A percentile compares a stretch with the other conserved stretches of the same genome.
phyloP scores from a whole-genome alignment of 2,329 filamentous ascomycete species.

The Gremmenia infestans region DNA sequence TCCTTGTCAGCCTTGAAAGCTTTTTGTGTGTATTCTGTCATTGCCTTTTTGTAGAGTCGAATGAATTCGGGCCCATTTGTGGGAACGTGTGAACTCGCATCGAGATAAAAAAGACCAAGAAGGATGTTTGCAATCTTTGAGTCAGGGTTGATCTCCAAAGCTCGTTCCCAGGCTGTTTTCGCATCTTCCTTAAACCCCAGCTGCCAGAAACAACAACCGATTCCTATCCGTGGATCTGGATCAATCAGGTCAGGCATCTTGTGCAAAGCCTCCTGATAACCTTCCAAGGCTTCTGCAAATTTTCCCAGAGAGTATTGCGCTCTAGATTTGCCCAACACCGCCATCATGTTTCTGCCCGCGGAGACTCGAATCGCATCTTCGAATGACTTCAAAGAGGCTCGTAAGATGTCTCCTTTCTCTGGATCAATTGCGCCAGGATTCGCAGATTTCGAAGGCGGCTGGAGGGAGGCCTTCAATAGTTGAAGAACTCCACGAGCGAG shows the following conservation, averaged over 20 bases:
- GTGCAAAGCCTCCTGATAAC: conserved; percentile 81
- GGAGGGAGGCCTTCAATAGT: conserved; percentile 80
- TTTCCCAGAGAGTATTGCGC: conserved; percentile 82
- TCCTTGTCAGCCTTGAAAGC: conserved; percentile 92
- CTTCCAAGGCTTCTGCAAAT: conserved; percentile 74
- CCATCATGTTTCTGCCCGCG: conserved; percentile 83
- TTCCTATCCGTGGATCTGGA: conserved; percentile 91
- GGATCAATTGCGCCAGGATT: conserved; percentile 60
- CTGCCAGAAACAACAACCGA: conserved; percentile 97
- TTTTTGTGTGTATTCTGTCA: conserved; percentile 90
- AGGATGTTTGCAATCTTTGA: conserved; percentile 90
- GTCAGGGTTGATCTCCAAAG: conserved; percentile 72
- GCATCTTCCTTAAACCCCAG: conserved; percentile 92
- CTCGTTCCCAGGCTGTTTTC: conserved; percentile 82
- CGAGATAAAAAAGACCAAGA: conserved; percentile 83
- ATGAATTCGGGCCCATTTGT: conserved; percentile 83
- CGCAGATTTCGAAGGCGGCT: conserved; percentile 64
- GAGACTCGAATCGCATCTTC: conserved; percentile 88
- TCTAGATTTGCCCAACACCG: conserved; percentile 82
- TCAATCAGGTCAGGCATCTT: conserved; percentile 86
- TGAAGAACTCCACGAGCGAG: conserved; percentile 86
- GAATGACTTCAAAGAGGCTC: conserved; percentile 85
- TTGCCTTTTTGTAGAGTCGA: conserved; percentile 82
- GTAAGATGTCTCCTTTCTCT: conserved; percentile 72
- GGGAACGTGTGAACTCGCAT: conserved; percentile 76